Evolutionary conservation across 208 protist genomes (phyloP).

Genomic region (Trypanosoma boissoni): DNA sequence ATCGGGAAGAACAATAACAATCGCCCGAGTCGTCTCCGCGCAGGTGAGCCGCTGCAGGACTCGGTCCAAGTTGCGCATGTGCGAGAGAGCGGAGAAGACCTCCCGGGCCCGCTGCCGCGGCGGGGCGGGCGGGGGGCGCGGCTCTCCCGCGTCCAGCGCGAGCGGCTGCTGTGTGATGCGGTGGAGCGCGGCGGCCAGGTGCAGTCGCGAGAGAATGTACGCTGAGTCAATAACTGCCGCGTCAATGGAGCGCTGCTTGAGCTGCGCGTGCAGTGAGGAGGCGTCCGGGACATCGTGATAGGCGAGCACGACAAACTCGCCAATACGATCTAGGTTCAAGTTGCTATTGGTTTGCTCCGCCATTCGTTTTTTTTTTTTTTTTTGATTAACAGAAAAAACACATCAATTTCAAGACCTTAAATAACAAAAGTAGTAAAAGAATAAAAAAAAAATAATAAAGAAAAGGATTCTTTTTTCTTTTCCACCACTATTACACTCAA

Average conservation of each 20-base stretch:
- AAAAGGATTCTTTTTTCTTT: too few relatives aligned
- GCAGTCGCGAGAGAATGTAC: constrained; percentile 61
- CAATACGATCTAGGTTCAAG: constrained; percentile 22
- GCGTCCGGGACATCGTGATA: constrained; percentile 52
- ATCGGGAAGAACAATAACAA: constrained; percentile 38
- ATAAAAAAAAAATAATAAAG: too few relatives aligned
- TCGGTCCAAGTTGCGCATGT: constrained; percentile 58
- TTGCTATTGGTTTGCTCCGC: neutral
- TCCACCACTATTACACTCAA: too few relatives aligned
- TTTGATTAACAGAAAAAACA: neutral
- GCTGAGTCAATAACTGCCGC: constrained; percentile 69
- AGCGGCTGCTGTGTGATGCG: constrained; percentile 27
- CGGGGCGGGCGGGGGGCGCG: neutral
- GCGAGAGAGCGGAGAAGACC: constrained; percentile 60
- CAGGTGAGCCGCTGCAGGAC: constrained; percentile 53
- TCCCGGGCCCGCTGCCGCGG: constrained; percentile 22
- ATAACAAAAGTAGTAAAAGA: constrained; percentile 20
- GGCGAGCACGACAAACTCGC: constrained; percentile 37
- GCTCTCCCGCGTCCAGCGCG: neutral
- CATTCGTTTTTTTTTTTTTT: constrained; percentile 11
- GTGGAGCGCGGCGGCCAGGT: constrained; percentile 62
- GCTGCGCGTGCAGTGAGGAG: constrained; percentile 33
- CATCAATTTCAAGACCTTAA: neutral
- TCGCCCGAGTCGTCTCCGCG: constrained; percentile 36
- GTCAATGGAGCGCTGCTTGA: constrained; percentile 44